phyloP scores from a whole-genome alignment of 805 yeast species.

The Yarrowia keelungensis region DNA sequence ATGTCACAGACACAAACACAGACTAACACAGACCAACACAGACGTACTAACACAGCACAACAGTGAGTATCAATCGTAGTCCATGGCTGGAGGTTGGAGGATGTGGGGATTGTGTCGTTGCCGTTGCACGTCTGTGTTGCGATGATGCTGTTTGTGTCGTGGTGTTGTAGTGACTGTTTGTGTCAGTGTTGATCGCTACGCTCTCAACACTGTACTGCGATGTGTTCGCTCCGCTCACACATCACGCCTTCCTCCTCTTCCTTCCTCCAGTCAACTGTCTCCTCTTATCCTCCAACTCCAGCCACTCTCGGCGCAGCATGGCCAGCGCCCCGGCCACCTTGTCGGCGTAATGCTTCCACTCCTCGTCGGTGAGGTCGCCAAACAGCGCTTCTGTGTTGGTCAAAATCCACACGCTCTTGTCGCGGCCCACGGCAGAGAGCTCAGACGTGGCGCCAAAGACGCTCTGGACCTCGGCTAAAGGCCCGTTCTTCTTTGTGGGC shows the following conservation, averaged over 20 bases:
- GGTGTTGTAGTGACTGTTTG: no score
- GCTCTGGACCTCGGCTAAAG: slow-evolving; percentile 9
- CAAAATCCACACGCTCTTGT: slow-evolving; percentile 12
- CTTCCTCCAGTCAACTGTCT: slow-evolving; percentile 21
- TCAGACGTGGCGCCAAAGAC: not conserved
- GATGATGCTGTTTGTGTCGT: no score
- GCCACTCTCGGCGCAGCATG: slow-evolving; percentile 13
- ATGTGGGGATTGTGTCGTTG: no score
- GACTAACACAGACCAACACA: no score
- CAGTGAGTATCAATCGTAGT: no score
- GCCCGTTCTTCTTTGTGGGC: slow-evolving; percentile 7
- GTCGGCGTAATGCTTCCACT: slow-evolving; percentile 17
- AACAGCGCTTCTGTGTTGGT: slow-evolving; percentile 23
- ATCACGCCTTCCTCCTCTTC: slow-evolving; percentile 9
- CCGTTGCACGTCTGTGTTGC: no score
- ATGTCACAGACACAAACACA: no score
- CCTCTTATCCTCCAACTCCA: slow-evolving; percentile 30
- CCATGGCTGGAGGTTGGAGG: no score
- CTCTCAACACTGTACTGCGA: no score
- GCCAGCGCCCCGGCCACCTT: slow-evolving; percentile 25
- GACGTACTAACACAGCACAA: no score
- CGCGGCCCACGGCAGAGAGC: not conserved
- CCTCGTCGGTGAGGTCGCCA: slow-evolving; percentile 28
- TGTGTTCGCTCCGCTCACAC: not conserved
- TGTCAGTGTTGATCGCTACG: no score